Evolutionary conservation across 164 flowering plant genomes (phyloP).

Genomic region (Houttuynia cordata): DNA sequence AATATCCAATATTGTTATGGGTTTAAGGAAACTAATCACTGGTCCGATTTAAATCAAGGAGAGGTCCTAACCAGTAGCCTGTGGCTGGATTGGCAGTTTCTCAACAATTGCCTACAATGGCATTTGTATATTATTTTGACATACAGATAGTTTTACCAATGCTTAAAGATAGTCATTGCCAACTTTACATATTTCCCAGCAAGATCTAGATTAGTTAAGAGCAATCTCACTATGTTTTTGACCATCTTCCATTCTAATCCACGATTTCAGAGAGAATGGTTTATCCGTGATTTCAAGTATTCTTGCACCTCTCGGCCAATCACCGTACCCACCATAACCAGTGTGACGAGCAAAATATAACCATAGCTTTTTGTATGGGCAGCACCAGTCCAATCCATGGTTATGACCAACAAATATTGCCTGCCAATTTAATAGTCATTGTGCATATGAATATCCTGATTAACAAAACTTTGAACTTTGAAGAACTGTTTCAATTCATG

Average conservation of each 20-base stretch:
- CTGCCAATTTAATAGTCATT: constrained; percentile 21
- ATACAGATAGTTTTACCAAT: too few species aligned
- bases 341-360: constrained; percentile 83
- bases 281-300: constrained; percentile 44
- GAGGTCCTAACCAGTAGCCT: too few species aligned
- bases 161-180: too few species aligned
- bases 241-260: constrained; percentile 93
- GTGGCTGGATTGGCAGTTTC: too few species aligned
- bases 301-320: constrained; percentile 79
- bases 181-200: too few species aligned
- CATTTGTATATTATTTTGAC: too few species aligned
- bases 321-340: constrained; percentile 90
- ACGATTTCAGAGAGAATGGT: constrained; percentile 63
- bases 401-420: constrained; percentile 89
- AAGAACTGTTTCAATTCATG: not conserved
- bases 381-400: constrained; percentile 93
- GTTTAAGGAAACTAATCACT: too few species aligned
- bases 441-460: not conserved
- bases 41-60: too few species aligned
- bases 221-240: not conserved
- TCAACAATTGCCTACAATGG: too few species aligned
- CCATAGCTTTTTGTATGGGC: constrained; percentile 73
- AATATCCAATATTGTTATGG: too few species aligned
- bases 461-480: too few species aligned
- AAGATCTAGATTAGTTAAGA: not conserved